Conservation (phyloP, 148 eudicot species). For the Amaranthus palmeri region DNA sequence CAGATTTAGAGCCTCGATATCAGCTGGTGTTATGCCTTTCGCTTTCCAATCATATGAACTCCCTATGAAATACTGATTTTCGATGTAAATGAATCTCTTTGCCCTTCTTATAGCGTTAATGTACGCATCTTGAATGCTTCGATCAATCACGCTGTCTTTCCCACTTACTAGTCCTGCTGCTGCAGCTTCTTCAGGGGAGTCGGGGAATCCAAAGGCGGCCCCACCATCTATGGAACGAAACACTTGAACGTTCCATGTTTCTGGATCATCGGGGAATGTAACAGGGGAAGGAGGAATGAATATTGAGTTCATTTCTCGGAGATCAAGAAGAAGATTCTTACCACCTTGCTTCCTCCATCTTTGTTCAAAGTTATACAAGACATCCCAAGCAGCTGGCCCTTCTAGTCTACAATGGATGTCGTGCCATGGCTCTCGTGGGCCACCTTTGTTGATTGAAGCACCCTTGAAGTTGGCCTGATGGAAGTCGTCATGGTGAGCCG, state of each 20-base stretch:
- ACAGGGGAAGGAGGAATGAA: conserved; percentile 45
- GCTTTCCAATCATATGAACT: conserved; percentile 44
- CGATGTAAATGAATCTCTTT: conserved; percentile 42
- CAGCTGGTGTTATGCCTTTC: conserved; percentile 29
- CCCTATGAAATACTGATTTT: conserved; percentile 50
- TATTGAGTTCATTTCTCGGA: conserved; percentile 28
- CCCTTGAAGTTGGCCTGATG: conserved; percentile 45
- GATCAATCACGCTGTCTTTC: conserved; percentile 40
- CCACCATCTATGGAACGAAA: conserved; percentile 55
- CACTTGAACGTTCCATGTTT: conserved; percentile 48
- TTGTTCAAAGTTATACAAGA: conserved; percentile 46
- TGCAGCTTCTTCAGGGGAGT: conserved; percentile 46
- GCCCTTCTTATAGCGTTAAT: conserved; percentile 53
- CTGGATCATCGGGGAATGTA: conserved; percentile 32
- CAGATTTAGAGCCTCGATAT: conserved; percentile 33
- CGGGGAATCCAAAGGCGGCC: conserved; percentile 51
- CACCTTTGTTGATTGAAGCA: conserved; percentile 40
- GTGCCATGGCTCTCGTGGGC: conserved; percentile 65
- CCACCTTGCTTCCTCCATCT: conserved; percentile 52
- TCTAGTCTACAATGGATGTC: conserved; percentile 49
- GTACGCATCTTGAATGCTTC: conserved; percentile 49
- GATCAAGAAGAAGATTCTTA: conserved; percentile 30
- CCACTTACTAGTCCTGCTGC: conserved; percentile 40
- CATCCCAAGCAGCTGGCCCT: conserved; percentile 56
- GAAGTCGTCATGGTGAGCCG: conserved; percentile 45